Evolutionary conservation across 306 rosid genomes (phyloP), one percentile per base, ranked within the genome.

Genomic region (Prunus davidiana): DNA sequence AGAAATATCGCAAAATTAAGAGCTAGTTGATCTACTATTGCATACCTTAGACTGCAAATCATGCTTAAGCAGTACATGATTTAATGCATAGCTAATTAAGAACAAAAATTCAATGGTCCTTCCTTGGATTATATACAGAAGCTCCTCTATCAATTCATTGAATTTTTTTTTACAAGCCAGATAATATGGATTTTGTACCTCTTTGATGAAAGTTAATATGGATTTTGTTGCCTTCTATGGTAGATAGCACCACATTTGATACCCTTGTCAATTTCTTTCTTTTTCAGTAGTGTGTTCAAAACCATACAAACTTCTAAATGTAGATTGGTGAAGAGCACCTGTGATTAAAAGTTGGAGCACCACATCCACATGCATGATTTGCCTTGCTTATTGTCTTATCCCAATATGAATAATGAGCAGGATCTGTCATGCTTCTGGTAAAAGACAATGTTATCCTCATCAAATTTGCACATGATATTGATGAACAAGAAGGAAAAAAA

Each of bases 351-450:
- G 45, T 30, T 30, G 67, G 45, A 62, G 45, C 43, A 62, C n/a
- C 67, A 15, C 41, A 27, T 58, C n/a, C 67, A 15, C 41, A 27
- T 58, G 34, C 51, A 47, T 47, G 52, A 47, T 9, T 58, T 34
- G 8, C 41, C 1, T 24, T 58, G 34, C 30, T 58, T 12, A 58
- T 14, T 19, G 62, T 72, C 38, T 5, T 9, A 16, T 15, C 12
- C 76, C 50, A 58, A 57, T 57, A 8, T 41, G 61, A 57, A 30
- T 55, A 22, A 56, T 72, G 25, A 72, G 15, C 22, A 8, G 52
- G 67, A 41, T 72, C 76, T 57, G 55, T 72, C 67, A 72, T 57
- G 56, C 56, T 41, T 34, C 57, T 24, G 46, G n/a, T 10, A 22
- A 27, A 16, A 45, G 16, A 49, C 46, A 27, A 69, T 20, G 5